Conservation (phyloP, 805 yeast genomes). For the Groenewaldozyma salmanticensis region DNA sequence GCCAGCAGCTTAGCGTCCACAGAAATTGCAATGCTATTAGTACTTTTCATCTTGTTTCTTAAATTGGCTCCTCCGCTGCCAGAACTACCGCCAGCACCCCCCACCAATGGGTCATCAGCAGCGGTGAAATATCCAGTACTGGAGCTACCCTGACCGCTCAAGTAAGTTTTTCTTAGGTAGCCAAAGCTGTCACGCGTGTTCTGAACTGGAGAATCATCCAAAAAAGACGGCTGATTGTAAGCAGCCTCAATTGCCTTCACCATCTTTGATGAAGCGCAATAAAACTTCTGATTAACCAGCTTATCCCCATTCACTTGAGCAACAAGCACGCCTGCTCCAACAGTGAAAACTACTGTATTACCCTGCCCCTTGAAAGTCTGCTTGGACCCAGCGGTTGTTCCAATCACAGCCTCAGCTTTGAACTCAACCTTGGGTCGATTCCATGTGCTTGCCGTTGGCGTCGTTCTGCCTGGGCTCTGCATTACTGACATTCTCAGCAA, state of each 20-base stretch:
- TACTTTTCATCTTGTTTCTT: conserved; percentile 37
- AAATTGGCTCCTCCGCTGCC: conserved; percentile 17
- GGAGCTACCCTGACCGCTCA: not conserved
- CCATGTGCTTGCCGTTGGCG: not conserved
- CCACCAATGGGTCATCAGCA: conserved; percentile 1
- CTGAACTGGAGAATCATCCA: not conserved
- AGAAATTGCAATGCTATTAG: conserved; percentile 49
- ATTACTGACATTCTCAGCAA: no score
- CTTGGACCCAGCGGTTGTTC: conserved; percentile 16
- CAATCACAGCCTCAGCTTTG: conserved; percentile 12
- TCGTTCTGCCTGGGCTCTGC: not conserved
- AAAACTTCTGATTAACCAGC: conserved; percentile 8
- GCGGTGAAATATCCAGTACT: conserved; percentile 1
- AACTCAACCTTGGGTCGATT: not conserved
- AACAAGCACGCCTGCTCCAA: conserved; percentile 24
- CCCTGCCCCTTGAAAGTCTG: conserved; percentile 11
- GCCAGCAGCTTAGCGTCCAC: conserved; percentile 48
- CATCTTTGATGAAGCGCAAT: conserved; percentile 13
- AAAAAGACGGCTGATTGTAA: not conserved
- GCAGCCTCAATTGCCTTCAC: conserved; percentile 10
- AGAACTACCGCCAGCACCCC: conserved; percentile 1
- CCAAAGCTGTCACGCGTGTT: not conserved
- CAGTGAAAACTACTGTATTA: conserved; percentile 18
- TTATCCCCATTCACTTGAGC: conserved; percentile 4
- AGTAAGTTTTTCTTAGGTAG: not conserved